These are phyloP conservation scores for Colletotrichum sp. DNA, from an alignment of 2,329 filamentous ascomycete genomes.

Conservation along the genomic window DNA sequence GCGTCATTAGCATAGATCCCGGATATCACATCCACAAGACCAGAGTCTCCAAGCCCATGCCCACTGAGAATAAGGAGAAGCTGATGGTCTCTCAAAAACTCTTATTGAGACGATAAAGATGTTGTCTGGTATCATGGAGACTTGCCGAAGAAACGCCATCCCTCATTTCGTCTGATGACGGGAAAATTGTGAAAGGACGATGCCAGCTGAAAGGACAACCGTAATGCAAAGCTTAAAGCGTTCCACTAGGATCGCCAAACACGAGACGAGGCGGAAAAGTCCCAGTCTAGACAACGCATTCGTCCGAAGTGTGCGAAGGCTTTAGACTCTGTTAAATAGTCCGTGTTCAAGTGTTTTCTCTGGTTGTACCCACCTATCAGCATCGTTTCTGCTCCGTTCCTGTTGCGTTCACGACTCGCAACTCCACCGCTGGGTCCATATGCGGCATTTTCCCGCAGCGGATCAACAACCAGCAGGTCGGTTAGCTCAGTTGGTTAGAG, in stretches of 20 bases:
- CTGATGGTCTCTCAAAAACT: background rate
- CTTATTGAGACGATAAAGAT: background rate
- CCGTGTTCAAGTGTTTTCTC: background rate
- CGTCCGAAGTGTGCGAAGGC: background rate
- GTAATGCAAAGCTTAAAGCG: background rate
- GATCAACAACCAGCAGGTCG: background rate
- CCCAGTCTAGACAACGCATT: background rate
- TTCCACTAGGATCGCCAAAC: background rate
- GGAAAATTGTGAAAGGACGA: background rate
- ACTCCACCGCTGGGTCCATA: background rate
- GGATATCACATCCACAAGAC: background rate
- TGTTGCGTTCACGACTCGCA: background rate
- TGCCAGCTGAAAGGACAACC: background rate
- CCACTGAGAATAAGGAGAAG: background rate
- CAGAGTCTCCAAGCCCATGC: background rate
- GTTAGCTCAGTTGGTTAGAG: conserved; percentile 23
- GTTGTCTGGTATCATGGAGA: background rate
- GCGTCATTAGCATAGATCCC: background rate
- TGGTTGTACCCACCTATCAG: background rate
- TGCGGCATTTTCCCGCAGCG: fast-evolving
- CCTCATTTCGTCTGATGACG: background rate
- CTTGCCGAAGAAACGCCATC: background rate
- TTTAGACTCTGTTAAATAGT: background rate
- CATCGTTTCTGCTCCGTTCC: background rate
- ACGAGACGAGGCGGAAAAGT: background rate